Evolutionary conservation across 2,329 filamentous ascomycete genomes (phyloP), one percentile per base, ranked within the genome.

Genomic region (Hypoxylon sp.): DNA sequence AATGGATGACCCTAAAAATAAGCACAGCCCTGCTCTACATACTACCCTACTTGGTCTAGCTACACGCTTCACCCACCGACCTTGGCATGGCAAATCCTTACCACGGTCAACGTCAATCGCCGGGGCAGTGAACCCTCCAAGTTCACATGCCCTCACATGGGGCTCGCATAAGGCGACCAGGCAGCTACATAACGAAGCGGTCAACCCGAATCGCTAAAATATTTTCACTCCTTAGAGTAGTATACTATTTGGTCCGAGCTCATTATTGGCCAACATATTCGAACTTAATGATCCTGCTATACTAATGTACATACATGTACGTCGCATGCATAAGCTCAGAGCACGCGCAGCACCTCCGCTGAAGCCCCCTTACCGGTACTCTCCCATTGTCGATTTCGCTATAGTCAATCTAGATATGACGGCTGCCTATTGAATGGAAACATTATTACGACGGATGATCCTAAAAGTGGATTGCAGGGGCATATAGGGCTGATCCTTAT

Each of bases 1-100:
- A 6, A 52, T 60, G 15, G 57, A 51, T 39, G 21, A 56, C 37
- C 52, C 68, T 60, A 64, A 70, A 72, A 70, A 68, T 70, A 70
- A 70, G 68, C 65, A 72, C 48, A 67, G 68, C 42, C 21, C 35
- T 44, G 37, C 53, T 44, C 19, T 51, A n/a, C 52, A 15, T 61
- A 47, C 53, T 55, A 50, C 64, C 64, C 47, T 59, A 35, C 47
- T 21, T 8, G 51, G 65, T 32, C 58, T 62, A 62, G 64, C 35
- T 39, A 46, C 15, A 54, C 11, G 53, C 50, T 37, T 37, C 19
- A 50, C 32, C 55, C 59, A 42, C 59, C 57, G 60, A 44, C 17
- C n/a, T 44, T 44, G n/a, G 39, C 7, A 59, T 60, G 51, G 62
- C 39, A 47, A 64, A 64, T 53, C 57, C 11, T 13, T 37, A 32